phyloP scores from a whole-genome alignment of 768 basidiomycete species.

The Boletales sp. region DNA sequence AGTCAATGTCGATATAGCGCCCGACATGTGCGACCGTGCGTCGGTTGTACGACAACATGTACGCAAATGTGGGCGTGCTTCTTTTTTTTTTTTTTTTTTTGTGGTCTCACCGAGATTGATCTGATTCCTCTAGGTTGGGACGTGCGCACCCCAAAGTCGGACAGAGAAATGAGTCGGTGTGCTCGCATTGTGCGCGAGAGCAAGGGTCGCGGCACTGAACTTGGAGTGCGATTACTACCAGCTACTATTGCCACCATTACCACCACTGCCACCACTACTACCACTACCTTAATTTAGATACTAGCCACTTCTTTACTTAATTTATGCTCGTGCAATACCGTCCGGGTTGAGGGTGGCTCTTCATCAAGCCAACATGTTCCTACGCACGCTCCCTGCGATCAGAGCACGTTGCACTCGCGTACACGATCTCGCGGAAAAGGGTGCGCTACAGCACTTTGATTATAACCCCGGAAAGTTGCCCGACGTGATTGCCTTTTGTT shows the following conservation, averaged over 20 bases:
- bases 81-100: background rate
- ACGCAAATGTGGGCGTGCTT: conserved; percentile 34
- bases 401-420: conserved; percentile 81
- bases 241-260: no score
- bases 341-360: no score
- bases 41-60: conserved; percentile 38
- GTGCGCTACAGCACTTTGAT: conserved; percentile 80
- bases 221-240: no score
- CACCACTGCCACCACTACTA: no score
- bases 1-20: conserved; percentile 42
- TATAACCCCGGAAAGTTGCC: conserved; percentile 76
- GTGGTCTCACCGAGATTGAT: conserved; percentile 7
- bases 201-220: background rate
- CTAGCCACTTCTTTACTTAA: no score
- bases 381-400: conserved; percentile 86
- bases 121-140: conserved; percentile 16
- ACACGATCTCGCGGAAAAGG: conserved; percentile 69
- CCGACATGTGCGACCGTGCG: conserved; percentile 32
- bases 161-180: conserved; percentile 15
- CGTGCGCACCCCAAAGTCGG: conserved; percentile 18
- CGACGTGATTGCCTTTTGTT: conserved; percentile 70
- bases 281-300: no score
- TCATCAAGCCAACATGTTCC: conserved; percentile 40
- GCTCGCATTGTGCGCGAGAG: conserved; percentile 19
- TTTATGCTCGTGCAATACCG: no score